Evolutionary conservation across 257 asterid genomes (phyloP), one percentile per base, ranked within the genome.

Genomic region (Nemophila menziesii): DNA sequence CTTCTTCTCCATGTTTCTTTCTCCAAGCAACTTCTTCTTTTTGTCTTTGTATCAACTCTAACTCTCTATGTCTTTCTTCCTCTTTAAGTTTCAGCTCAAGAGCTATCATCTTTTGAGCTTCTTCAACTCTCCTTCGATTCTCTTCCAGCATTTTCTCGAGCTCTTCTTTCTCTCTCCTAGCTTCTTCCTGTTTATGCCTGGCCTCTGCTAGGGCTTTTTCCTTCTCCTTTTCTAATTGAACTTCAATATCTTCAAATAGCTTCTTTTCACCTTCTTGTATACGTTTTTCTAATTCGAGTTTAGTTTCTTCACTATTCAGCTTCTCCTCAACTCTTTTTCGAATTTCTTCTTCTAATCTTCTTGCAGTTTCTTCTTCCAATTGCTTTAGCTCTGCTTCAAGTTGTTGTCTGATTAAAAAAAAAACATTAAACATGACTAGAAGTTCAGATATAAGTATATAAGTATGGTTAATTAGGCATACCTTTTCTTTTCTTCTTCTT

Each of bases 111-210:
- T 77, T 74, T 64, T 86, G 97, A 42, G 97, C 63, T 67, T 86
- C 97, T 74, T 86, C 93, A 21, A 86, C 97, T 52, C 92, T 73
- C 69, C 97, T 75, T 0, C 60, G 75, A 54, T 86, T 86, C 74
- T 86, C 97, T 65, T 79, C 97, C 20, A 86, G 86, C 94, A 86
- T 79, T 67, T 79, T 86, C 50, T 86, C 97, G 21, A 86, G 82
- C 64, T 82, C 94, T 49, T 86, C 94, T 61, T 93, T 82, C 71
- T 86, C 97, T 58, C 62, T 79, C 39, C 93, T 74, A 62, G 92
- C 94, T 62, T 82, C 77, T 71, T 82, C 94, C 97, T 82, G 67
- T 54, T 56, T 34, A 52, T 37, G 80, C 59, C 94, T 75, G 26
- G 97, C 93, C 73, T 82, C 86, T 37, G 62, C 60, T 55, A 86